Conservation (phyloP, 805 yeast genomes). For the Sugiyamaella valdiviana region DNA sequence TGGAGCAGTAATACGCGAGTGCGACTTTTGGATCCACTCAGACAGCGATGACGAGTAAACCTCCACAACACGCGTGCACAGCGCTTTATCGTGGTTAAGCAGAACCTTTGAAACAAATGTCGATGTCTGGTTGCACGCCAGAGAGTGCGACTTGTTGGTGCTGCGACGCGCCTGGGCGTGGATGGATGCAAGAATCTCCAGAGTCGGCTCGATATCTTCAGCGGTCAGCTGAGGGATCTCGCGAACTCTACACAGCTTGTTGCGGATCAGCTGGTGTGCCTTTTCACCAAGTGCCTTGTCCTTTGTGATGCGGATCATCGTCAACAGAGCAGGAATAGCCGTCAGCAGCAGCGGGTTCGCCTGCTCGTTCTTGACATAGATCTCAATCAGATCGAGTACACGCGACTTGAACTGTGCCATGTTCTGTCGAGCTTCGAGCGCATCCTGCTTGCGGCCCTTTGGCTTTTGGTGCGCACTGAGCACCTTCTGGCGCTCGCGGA, state of each 20-base stretch:
- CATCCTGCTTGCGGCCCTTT: conserved; percentile 48
- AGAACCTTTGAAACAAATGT: conserved; percentile 57
- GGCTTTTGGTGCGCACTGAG: conserved; percentile 47
- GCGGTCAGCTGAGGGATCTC: conserved; percentile 20
- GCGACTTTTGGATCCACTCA: conserved; percentile 48
- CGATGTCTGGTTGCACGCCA: conserved; percentile 61
- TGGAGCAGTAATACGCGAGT: conserved; percentile 45
- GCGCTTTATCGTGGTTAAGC: conserved; percentile 35
- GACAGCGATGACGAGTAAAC: conserved; percentile 52
- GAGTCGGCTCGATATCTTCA: conserved; percentile 22
- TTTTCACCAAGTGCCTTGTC: conserved; percentile 68
- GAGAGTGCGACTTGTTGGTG: conserved; percentile 43
- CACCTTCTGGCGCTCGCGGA: conserved; percentile 73
- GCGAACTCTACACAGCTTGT: conserved; percentile 48
- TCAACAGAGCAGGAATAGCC: conserved; percentile 51
- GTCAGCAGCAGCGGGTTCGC: conserved; percentile 35
- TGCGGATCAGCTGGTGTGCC: conserved; percentile 65
- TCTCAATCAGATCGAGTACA: conserved; percentile 68
- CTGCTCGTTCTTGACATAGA: conserved; percentile 46
- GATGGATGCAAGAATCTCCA: conserved; percentile 28
- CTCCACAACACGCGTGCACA: conserved; percentile 43
- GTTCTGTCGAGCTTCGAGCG: conserved; percentile 70
- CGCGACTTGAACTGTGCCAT: conserved; percentile 74
- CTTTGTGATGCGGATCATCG: conserved; percentile 57
- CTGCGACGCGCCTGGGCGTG: conserved; percentile 37